Evolutionary conservation across 768 basidiomycete species (phyloP).

Genomic region (Termitomyces sp.): DNA sequence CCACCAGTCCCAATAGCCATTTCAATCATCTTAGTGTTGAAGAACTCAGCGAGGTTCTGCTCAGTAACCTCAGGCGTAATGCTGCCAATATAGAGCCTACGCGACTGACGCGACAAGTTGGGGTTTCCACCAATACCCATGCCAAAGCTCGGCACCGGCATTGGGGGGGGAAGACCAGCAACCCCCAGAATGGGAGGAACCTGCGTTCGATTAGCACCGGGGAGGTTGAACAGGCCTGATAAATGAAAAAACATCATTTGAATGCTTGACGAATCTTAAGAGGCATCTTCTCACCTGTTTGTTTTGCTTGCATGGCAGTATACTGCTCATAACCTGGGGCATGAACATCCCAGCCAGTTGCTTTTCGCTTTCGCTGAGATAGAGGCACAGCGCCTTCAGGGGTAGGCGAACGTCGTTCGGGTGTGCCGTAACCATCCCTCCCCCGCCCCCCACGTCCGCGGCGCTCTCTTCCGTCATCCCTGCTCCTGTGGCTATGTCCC

Average conservation of each 20-base stretch:
- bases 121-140: constrained; percentile 86
- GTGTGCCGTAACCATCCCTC: constrained; percentile 56
- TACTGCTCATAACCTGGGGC: constrained; percentile 95
- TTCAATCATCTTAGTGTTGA: constrained; percentile 94
- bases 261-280: background rate
- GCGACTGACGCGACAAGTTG: constrained; percentile 88
- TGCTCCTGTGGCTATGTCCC: constrained; percentile 31
- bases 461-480: constrained; percentile 31
- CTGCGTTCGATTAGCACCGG: constrained; percentile 89
- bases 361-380: constrained; percentile 82
- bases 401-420: constrained; percentile 83
- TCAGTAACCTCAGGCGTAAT: constrained; percentile 95
- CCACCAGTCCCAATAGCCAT: constrained; percentile 81
- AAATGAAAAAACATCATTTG: background rate
- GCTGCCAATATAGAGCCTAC: constrained; percentile 94
- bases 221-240: constrained; percentile 90
- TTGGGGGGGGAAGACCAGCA: constrained; percentile 75
- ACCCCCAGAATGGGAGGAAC: constrained; percentile 79
- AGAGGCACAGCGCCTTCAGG: constrained; percentile 80
- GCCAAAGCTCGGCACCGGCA: constrained; percentile 80
- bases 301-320: constrained; percentile 95
- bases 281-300: constrained; percentile 65
- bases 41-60: constrained; percentile 86
- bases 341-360: constrained; percentile 95
- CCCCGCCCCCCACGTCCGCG: constrained; percentile 30